A percentile compares a stretch with the other conserved stretches of the same genome.
These are phyloP conservation scores for Hypoxylon sp. DNA, from an alignment of 2,329 filamentous ascomycete species.

Conservation along the genomic window DNA sequence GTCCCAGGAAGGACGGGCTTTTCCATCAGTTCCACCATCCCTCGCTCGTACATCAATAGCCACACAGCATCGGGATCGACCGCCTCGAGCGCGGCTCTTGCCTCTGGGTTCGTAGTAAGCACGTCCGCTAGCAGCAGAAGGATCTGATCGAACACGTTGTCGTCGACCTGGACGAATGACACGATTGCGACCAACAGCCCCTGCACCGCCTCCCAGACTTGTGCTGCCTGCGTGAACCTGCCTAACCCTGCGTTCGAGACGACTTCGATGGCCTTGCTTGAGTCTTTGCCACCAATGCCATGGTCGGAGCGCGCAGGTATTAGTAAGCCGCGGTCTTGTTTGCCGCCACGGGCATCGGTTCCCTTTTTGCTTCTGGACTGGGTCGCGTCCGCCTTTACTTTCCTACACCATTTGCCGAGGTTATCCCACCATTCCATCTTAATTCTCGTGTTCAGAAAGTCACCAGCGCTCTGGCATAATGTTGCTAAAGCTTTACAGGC, in stretches of 20 bases:
- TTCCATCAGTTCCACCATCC: constrained; percentile 57
- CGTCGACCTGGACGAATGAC: constrained; percentile 73
- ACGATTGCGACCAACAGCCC: constrained; percentile 73
- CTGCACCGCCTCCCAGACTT: constrained; percentile 76
- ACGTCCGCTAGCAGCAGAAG: constrained; percentile 72
- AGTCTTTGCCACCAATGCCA: constrained; percentile 45
- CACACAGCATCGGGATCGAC: constrained; percentile 84
- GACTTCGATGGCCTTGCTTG: constrained; percentile 28
- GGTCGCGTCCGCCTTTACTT: constrained; percentile 60
- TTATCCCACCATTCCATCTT: constrained; percentile 78
- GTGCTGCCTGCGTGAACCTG: constrained; percentile 72
- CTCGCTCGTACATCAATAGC: constrained; percentile 71
- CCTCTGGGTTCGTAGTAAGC: constrained; percentile 62
- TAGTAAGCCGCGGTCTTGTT: constrained; percentile 43
- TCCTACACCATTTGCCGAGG: constrained; percentile 65
- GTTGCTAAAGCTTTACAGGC: constrained; percentile 77
- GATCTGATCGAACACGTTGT: constrained; percentile 80
- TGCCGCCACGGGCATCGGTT: constrained; percentile 15
- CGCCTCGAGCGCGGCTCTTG: constrained; percentile 71
- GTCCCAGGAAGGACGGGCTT: constrained; percentile 62
- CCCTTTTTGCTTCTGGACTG: constrained; percentile 37
- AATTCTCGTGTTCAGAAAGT: constrained; percentile 84
- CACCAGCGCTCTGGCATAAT: constrained; percentile 80
- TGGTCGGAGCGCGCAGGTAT: constrained; percentile 51
- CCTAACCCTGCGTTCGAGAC: constrained; percentile 61